Evolutionary conservation across 768 basidiomycete genomes (phyloP).

Genomic region (Suillus placidus): DNA sequence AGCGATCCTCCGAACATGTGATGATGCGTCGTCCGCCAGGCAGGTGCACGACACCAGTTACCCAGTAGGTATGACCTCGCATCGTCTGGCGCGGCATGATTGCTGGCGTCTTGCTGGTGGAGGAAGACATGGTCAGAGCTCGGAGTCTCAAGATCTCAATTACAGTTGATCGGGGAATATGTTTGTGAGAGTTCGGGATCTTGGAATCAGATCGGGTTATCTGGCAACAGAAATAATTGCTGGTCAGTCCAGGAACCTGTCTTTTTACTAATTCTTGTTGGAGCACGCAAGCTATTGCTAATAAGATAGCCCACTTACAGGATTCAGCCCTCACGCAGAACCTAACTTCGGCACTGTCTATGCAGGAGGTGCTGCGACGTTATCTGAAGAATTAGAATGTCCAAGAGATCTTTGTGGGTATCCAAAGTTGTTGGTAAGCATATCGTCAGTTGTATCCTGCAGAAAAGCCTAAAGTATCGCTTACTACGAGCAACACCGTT

Average conservation of each 20-base stretch:
- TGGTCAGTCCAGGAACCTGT: not conserved
- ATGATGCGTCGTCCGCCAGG: not conserved
- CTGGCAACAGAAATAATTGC: not conserved
- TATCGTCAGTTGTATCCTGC: not conserved
- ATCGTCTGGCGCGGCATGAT: too few species aligned
- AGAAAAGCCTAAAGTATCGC: not conserved
- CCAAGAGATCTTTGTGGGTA: not conserved
- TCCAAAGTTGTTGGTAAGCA: not conserved
- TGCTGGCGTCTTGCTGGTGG: not conserved
- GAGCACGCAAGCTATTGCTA: not conserved
- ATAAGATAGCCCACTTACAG: not conserved
- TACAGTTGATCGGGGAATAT: not conserved
- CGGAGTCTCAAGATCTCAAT: not conserved
- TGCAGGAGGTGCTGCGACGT: not conserved
- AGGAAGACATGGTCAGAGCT: not conserved
- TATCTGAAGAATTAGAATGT: not conserved
- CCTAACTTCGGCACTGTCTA: not conserved
- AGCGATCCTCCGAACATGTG: not conserved
- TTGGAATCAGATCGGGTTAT: not conserved
- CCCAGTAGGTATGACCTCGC: not conserved
- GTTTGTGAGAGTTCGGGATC: not conserved
- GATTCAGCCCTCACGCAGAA: fast-evolving
- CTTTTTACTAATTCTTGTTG: not conserved
- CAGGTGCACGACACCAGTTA: not conserved
- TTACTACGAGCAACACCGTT: not conserved